Base-by-base conservation (phyloP, 2,329 filamentous ascomycete species). In the Fusarium virguliforme region DNA sequence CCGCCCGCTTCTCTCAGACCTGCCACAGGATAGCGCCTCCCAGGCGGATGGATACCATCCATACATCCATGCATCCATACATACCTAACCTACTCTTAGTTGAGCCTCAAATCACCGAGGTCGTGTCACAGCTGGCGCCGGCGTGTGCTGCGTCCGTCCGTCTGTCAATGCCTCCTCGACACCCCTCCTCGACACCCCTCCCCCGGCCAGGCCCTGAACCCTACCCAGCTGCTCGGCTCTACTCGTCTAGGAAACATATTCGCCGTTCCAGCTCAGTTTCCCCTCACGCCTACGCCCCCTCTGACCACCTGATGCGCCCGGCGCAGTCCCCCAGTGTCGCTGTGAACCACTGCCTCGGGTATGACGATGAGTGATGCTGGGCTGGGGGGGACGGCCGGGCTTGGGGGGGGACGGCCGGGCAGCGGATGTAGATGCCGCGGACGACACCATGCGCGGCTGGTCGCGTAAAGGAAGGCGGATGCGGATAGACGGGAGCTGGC, bases 391-490 rank as follows among this genome's bases (percentile, higher is more conserved):
- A 46, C 41, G n/a, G 24, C n/a, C n/a, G n/a, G n/a, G n/a, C n/a
- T n/a, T n/a, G n/a, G n/a, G n/a, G n/a, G n/a, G n/a, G n/a, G n/a
- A n/a, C n/a, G n/a, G 41, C 51, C 62, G 56, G 65, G 61, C 43
- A 12, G 53, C 70, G 69, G 69, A 46, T 67, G 30, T 57, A 56
- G 60, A 64, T 70, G 64, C 67, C 63, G 65, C 65, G 37, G 58
- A 57, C 56, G 64, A 65, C 57, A 62, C 65, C 65, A 74, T 74
- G 69, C 67, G 57, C 73, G 63, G 73, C 64, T 75, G 71, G 71
- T 64, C 62, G 50, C 59, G 64, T 60, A 68, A 50, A 67, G 54
- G 54, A 74, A 70, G 60, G 53, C 66, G 68, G 64, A 60, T 62
- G 53, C 66, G 68, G 64, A 60, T 62, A 66, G 54, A 65, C 59